These are phyloP conservation scores for Rhododendron mucronatum DNA, from an alignment of 148 eudicot genomes.

Conservation along the genomic window DNA sequence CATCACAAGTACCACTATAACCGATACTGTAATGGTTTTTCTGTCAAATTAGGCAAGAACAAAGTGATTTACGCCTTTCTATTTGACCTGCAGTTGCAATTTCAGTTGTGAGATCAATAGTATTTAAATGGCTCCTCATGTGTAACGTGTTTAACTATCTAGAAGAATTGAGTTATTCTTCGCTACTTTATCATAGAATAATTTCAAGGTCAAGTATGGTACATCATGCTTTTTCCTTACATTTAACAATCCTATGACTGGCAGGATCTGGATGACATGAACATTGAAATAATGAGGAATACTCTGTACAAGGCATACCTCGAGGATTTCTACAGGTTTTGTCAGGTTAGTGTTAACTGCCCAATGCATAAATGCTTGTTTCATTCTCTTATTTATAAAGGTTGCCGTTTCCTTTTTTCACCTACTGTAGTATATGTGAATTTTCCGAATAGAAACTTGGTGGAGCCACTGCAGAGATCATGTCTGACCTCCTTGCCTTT, in stretches of 20 bases:
- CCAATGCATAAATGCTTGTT: not conserved
- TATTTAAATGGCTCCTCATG: not conserved
- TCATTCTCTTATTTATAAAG: not conserved
- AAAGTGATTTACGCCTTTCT: not conserved
- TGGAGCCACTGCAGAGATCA: constrained; percentile 96
- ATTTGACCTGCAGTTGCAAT: not conserved
- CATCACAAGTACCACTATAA: not conserved
- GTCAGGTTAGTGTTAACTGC: constrained; percentile 54
- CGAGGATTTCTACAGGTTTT: constrained; percentile 90
- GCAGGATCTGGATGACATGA: constrained; percentile 99
- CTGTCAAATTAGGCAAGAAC: not conserved
- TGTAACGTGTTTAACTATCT: not conserved
- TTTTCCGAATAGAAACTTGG: constrained; percentile 72
- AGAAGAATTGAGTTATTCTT: not conserved
- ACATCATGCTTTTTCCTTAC: constrained; percentile 7
- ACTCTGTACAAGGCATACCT: constrained; percentile 97
- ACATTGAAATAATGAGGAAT: constrained; percentile 99
- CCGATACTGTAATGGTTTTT: not conserved
- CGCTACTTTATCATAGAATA: not conserved
- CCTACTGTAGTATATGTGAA: constrained; percentile 12
- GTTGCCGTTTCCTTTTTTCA: not conserved
- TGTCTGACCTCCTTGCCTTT: constrained; percentile 96
- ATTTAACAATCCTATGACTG: not conserved
- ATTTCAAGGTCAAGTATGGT: not conserved
- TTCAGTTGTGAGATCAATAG: not conserved